phyloP scores from a whole-genome alignment of 2,329 filamentous ascomycete species.

The Epicoccum sorghinum region DNA sequence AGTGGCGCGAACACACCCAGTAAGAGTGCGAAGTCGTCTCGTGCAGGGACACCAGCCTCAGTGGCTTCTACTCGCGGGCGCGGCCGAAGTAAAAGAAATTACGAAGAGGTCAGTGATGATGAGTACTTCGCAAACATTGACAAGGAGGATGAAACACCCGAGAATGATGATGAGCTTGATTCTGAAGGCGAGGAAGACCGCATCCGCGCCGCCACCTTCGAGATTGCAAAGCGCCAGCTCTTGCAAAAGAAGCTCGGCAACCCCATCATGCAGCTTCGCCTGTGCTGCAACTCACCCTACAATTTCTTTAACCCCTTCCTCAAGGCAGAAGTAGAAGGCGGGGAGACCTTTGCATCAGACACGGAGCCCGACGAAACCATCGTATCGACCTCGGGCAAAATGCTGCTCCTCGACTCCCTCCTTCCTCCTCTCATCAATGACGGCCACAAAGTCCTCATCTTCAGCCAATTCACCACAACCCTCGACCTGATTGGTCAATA shows the following conservation, averaged over 20 bases:
- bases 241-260: conserved; percentile 90
- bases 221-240: conserved; percentile 87
- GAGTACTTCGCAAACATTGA: conserved; percentile 83
- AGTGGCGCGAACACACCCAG: conserved; percentile 56
- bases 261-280: conserved; percentile 85
- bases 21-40: conserved; percentile 78
- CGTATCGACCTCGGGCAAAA: conserved; percentile 89
- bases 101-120: conserved; percentile 76
- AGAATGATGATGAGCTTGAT: conserved; percentile 49
- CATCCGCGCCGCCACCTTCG: conserved; percentile 70
- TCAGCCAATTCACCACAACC: conserved; percentile 95
- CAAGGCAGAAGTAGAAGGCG: conserved; percentile 55
- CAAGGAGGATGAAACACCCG: conserved; percentile 56
- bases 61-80: conserved; percentile 58
- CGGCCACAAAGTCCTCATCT: conserved; percentile 91
- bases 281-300: conserved; percentile 92
- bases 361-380: conserved; percentile 74
- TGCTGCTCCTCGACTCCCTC: conserved; percentile 89
- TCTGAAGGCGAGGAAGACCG: conserved; percentile 65
- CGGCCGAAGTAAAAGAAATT: conserved; percentile 63
- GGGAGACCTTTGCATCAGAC: conserved; percentile 54
- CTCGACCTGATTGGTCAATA: conserved; percentile 91
- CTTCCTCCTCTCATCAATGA: conserved; percentile 74
- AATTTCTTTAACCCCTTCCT: conserved; percentile 94
- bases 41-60: conserved; percentile 73